Percentiles rank a stretch among this genome's conserved stretches.
Evolutionary conservation across 225 moss, liverwort and hornwort genomes (phyloP).

Genomic region (Straminergon stramineum): DNA sequence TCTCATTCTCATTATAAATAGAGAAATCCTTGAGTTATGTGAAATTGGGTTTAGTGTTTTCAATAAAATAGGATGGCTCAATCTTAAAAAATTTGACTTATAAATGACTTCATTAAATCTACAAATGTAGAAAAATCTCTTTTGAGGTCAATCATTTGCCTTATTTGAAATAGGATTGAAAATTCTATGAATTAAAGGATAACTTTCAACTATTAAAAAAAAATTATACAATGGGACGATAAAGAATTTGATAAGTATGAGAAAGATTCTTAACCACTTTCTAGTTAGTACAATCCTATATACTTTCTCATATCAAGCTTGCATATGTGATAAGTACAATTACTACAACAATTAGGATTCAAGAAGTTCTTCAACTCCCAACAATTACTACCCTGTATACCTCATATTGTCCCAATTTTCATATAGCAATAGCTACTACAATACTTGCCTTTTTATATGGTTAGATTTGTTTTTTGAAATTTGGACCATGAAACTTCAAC

Average conservation of each 20-base stretch:
- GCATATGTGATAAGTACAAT: no score
- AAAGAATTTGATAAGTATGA: neutral
- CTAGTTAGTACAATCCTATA: fast-evolving
- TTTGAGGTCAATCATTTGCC: no score
- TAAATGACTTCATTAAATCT: neutral
- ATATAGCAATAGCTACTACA: neutral
- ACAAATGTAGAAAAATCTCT: no score
- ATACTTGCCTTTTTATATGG: neutral
- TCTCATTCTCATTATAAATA: neutral
- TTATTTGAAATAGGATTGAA: neutral
- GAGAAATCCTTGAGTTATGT: neutral
- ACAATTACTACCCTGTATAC: fast-evolving
- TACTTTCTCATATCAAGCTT: neutral
- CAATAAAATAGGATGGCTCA: no score
- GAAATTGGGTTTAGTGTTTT: neutral
- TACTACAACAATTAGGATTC: neutral
- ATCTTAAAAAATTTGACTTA: neutral
- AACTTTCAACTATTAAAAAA: no score
- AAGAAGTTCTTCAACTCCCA: neutral
- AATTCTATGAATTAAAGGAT: neutral
- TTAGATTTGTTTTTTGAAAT: neutral
- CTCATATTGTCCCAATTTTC: neutral
- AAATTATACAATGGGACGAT: no score
- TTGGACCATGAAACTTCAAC: neutral
- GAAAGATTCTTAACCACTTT: neutral